Evolutionary conservation across 2,329 filamentous ascomycete species (phyloP), one percentile per base, ranked within the genome.

Genomic region (Coniosporium uncinatum): DNA sequence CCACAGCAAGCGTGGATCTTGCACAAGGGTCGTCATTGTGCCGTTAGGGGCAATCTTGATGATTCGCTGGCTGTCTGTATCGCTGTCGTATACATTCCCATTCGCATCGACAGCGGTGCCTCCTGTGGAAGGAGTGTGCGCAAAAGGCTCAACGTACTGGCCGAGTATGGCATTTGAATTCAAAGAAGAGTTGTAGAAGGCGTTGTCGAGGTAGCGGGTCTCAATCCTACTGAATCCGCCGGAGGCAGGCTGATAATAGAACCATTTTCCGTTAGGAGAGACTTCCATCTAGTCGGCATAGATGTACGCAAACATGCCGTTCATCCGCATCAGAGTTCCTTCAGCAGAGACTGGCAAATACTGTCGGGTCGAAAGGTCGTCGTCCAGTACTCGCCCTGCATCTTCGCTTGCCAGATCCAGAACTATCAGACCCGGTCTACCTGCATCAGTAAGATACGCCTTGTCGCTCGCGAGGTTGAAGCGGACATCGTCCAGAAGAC

Each of bases 221-320:
- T 57, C 47, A 43, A 66, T 58, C 5, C 56, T 52, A 32, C 44
- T 58, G 45, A 67, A 46, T 2, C 59, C 56, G 13, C 63, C 63
- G 34, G 48, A 57, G 3, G 52, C 49, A 5, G 62, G 59, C 41
- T 65, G 60, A 41, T 61, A 66, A 47, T 65, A 66, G 32, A 59
- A 51, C 27, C 52, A 64, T 17, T 54, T 47, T 3, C 56, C 59
- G 35, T 64, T 56, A 1, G 62, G 62, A 0, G 58, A 63, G 5
- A 65, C 59, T 47, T 66, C 63, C n/a, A 60, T 54, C 40, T 66
- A 62, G 42, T 64, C 61, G 17, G 57, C 53, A 19, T 57, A 53
- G 37, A 59, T 46, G 43, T 52, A 55, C 8, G 43, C 32, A 16
- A 52, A 49, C 11, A 49, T 48, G 6, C 46, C 52, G 4, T 44